Conservation (phyloP, 1,284 basidiomycete species). For the Austropuccinia psidii region DNA sequence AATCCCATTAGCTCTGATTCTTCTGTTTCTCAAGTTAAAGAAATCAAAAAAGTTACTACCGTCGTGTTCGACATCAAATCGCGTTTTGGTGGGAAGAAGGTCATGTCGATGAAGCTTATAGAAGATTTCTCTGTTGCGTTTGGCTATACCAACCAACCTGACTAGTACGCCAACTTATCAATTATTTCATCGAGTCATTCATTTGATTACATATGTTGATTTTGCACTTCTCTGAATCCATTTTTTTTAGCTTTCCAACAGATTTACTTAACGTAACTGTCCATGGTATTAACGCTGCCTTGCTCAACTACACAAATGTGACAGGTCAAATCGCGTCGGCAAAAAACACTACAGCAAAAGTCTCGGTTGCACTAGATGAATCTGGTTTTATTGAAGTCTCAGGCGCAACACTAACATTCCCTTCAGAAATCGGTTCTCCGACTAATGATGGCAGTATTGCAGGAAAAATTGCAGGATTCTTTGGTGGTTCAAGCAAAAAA, state of each 20-base stretch:
- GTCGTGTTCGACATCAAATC: conserved; percentile 67
- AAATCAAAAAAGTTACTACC: conserved; percentile 59
- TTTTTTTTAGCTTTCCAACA: conserved; percentile 27
- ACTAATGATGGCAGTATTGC: conserved; percentile 38
- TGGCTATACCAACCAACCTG: conserved; percentile 51
- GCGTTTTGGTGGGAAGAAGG: conserved; percentile 62
- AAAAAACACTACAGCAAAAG: conserved; percentile 64
- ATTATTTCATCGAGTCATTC: conserved; percentile 9
- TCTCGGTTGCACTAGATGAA: conserved; percentile 69
- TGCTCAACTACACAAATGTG: conserved; percentile 64
- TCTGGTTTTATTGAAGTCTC: conserved; percentile 62
- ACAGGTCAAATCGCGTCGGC: conserved; percentile 52
- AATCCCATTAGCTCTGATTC: conserved; percentile 40
- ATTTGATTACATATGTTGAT: conserved; percentile 8
- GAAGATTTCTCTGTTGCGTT: conserved; percentile 68
- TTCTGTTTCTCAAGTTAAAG: conserved; percentile 43
- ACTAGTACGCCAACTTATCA: conserved; percentile 53
- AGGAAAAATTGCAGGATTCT: conserved; percentile 77
- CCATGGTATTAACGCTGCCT: conserved; percentile 60
- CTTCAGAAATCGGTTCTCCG: conserved; percentile 50
- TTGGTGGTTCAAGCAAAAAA: conserved; percentile 56
- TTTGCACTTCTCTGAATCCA: not conserved
- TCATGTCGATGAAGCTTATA: conserved; percentile 68
- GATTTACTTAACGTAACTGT: conserved; percentile 61
- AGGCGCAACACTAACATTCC: conserved; percentile 64